Evolutionary conservation across 1,284 basidiomycete genomes (phyloP).

Genomic region (Hymenochaete sp.): DNA sequence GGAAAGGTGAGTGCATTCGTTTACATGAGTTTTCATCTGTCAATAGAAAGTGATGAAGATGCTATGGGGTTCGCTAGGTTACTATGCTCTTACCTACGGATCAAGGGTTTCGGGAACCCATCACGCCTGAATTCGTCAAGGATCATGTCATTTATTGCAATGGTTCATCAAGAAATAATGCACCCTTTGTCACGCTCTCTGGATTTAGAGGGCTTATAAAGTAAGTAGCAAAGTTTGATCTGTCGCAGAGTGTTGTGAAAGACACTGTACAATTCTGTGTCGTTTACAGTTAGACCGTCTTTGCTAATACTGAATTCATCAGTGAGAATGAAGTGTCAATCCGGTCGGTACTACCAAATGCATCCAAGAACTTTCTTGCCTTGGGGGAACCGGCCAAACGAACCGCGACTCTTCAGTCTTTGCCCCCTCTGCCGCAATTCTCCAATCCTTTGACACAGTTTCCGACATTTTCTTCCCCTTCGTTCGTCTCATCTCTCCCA

Average conservation of each 20-base stretch:
- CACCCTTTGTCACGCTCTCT: constrained; percentile 66
- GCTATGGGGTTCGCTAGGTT: constrained; percentile 40
- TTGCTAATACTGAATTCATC: constrained; percentile 7
- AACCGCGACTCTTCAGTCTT: constrained; percentile 37
- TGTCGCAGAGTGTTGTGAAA: neutral
- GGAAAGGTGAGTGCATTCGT: constrained; percentile 48
- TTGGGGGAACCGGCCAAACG: constrained; percentile 47
- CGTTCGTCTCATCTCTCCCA: constrained; percentile 47
- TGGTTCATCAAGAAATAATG: constrained; percentile 34
- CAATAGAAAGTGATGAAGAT: constrained; percentile 10
- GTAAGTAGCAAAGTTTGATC: constrained; percentile 14
- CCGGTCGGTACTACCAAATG: constrained; percentile 54
- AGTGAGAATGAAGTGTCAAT: constrained; percentile 26
- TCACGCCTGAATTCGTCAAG: constrained; percentile 68
- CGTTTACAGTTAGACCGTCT: neutral
- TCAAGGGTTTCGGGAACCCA: constrained; percentile 37
- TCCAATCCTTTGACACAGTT: constrained; percentile 32
- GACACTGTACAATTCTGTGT: neutral
- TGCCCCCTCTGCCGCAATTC: constrained; percentile 38
- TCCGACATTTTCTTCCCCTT: constrained; percentile 44
- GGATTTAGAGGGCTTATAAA: constrained; percentile 65
- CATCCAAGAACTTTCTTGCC: constrained; percentile 53
- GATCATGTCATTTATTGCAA: constrained; percentile 70
- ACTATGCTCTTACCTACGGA: constrained; percentile 71
- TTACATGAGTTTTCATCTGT: constrained; percentile 1